Evolutionary conservation across 768 basidiomycete genomes (phyloP).

Genomic region (Hypsizygus marmoreus): DNA sequence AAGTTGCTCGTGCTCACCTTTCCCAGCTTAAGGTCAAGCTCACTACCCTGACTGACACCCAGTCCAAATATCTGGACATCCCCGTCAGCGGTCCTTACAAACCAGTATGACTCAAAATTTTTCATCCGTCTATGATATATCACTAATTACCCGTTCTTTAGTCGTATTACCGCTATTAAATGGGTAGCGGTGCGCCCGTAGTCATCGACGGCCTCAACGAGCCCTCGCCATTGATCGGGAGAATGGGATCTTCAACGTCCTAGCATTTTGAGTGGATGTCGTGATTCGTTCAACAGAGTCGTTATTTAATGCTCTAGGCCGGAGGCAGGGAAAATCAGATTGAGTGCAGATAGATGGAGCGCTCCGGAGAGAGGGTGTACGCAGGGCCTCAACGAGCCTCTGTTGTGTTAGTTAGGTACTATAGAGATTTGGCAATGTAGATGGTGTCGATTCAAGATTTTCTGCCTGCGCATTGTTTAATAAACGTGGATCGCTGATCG

Average conservation of each 20-base stretch:
- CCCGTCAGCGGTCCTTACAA: conserved; percentile 75
- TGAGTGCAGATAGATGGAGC: conserved; percentile 20
- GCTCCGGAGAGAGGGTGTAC: conserved; percentile 13
- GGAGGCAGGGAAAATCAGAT: conserved; percentile 37
- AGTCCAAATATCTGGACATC: conserved; percentile 91
- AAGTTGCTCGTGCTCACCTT: conserved; percentile 96
- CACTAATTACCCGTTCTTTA: conserved; percentile 12
- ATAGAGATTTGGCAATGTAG: conserved; percentile 10
- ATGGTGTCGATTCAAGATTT: too few relatives aligned
- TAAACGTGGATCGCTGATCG: too few relatives aligned
- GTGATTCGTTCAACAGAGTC: conserved; percentile 53
- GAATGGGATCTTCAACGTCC: conserved; percentile 73
- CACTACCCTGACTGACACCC: conserved; percentile 68
- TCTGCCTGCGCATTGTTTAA: too few relatives aligned
- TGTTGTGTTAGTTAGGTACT: conserved; percentile 13
- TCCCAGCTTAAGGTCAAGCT: conserved; percentile 92
- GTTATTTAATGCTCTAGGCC: conserved; percentile 46
- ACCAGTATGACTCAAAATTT: conserved; percentile 33
- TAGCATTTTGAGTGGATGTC: conserved; percentile 43
- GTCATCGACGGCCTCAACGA: conserved; percentile 74
- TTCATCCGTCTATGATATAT: not conserved
- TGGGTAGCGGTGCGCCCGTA: conserved; percentile 29
- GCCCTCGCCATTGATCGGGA: conserved; percentile 62
- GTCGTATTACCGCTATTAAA: conserved; percentile 51
- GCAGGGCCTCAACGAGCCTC: conserved; percentile 61